Evolutionary conservation across 2,329 filamentous ascomycete species (phyloP).

Genomic region (Sphaerulina vaccinii): DNA sequence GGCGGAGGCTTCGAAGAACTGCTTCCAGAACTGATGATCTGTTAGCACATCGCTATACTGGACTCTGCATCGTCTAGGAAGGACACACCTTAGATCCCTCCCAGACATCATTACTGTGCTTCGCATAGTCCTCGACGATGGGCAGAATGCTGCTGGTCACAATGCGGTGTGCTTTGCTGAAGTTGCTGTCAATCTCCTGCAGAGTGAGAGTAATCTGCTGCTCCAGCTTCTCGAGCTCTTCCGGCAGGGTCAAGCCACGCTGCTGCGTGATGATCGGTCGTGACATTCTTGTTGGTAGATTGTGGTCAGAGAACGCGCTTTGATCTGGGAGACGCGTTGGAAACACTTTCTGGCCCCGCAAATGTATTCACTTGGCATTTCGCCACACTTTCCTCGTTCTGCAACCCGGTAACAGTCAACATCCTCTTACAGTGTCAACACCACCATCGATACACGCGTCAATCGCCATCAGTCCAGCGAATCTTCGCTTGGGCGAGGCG

Average conservation of each 20-base stretch:
- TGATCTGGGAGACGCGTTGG: background rate
- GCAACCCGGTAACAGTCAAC: too few species aligned
- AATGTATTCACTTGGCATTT: background rate
- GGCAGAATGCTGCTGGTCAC: constrained; percentile 92
- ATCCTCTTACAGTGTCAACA: too few species aligned
- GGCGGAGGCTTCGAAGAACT: constrained; percentile 98
- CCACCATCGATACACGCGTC: too few species aligned
- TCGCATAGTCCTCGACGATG: constrained; percentile 90
- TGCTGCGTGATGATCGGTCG: constrained; percentile 39
- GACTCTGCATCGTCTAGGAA: too few species aligned
- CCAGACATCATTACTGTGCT: constrained; percentile 92
- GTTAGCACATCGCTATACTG: constrained; percentile 9
- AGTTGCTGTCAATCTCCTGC: constrained; percentile 99
- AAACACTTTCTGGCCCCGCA: background rate
- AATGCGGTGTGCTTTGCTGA: constrained; percentile 93
- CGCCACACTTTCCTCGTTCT: background rate
- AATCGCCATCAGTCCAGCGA: too few species aligned
- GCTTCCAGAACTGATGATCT: constrained; percentile 84
- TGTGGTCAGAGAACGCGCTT: background rate
- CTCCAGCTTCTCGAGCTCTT: constrained; percentile 93
- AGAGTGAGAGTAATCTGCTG: constrained; percentile 95
- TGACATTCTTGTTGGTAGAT: constrained; percentile 12
- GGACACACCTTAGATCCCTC: constrained; percentile 93
- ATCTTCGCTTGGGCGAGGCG: too few species aligned
- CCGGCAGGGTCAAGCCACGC: constrained; percentile 74